These are phyloP conservation scores for Scheffersomyces ergatensis DNA, from an alignment of 805 yeast species.

Conservation along the genomic window DNA sequence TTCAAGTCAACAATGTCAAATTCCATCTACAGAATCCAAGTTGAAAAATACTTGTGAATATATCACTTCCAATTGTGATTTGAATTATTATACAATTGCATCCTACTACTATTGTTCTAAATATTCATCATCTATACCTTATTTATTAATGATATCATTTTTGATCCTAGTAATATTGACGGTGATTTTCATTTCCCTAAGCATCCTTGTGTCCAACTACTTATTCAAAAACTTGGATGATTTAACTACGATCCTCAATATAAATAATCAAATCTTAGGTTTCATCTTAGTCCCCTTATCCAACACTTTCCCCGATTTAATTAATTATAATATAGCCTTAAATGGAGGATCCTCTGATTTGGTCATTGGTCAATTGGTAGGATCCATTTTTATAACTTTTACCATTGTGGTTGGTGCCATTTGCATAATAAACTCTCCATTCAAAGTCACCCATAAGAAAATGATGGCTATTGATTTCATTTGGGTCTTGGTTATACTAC, in stretches of 20 bases:
- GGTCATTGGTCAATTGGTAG: constrained; percentile 37
- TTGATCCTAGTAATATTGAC: constrained; percentile 12
- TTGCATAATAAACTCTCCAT: constrained; percentile 18
- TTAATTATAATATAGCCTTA: constrained; percentile 31
- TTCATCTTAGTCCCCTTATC: constrained; percentile 34
- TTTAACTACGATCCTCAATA: constrained; percentile 18
- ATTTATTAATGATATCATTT: constrained; percentile 9
- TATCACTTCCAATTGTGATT: constrained; percentile 17
- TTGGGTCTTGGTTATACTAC: constrained; percentile 25
- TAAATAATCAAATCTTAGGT: constrained; percentile 29
- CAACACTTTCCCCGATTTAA: constrained; percentile 36
- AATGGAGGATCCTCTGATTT: constrained; percentile 26
- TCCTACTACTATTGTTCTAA: constrained; percentile 25
- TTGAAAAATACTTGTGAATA: constrained; percentile 13
- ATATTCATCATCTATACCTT: constrained; percentile 10
- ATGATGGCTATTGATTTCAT: constrained; percentile 22
- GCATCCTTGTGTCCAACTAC: constrained; percentile 33
- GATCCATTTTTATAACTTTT: constrained; percentile 31
- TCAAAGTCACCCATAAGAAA: constrained; percentile 15
- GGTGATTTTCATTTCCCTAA: constrained; percentile 20
- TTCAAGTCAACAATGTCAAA: neutral
- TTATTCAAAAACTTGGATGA: constrained; percentile 28
- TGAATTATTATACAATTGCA: constrained; percentile 24
- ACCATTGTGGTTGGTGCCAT: constrained; percentile 35
- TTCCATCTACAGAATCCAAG: neutral